phyloP scores from a whole-genome alignment of 1,139 yeast species.

The Hansenula sp. region DNA sequence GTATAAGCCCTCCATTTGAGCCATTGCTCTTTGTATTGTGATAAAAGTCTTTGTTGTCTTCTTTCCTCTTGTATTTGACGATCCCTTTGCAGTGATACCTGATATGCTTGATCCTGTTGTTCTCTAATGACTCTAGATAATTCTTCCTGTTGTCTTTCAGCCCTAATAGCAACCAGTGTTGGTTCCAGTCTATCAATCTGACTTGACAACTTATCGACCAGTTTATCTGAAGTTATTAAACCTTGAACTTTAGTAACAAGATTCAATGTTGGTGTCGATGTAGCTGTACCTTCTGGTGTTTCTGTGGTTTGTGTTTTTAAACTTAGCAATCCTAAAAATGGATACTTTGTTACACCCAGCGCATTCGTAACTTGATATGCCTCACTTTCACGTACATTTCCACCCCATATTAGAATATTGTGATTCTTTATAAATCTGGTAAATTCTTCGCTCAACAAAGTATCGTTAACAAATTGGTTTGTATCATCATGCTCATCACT shows the following conservation, averaged over 20 bases:
- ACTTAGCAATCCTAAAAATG: slow-evolving; percentile 70
- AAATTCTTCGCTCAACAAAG: slow-evolving; percentile 53
- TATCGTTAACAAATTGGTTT: slow-evolving; percentile 47
- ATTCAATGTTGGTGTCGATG: slow-evolving; percentile 52
- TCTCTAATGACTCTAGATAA: slow-evolving; percentile 57
- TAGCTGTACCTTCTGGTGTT: slow-evolving; percentile 56
- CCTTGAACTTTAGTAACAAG: slow-evolving; percentile 71
- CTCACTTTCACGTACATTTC: slow-evolving; percentile 76
- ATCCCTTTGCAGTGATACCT: slow-evolving; percentile 51
- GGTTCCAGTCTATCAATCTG: slow-evolving; percentile 56
- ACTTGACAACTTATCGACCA: slow-evolving; percentile 33
- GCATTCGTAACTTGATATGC: slow-evolving; percentile 81
- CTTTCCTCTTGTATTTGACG: slow-evolving; percentile 30
- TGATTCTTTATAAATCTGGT: slow-evolving; percentile 44
- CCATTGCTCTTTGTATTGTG: slow-evolving; percentile 33
- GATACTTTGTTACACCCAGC: slow-evolving; percentile 70
- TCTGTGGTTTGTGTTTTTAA: slow-evolving; percentile 52
- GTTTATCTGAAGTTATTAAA: slow-evolving; percentile 22
- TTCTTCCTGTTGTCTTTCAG: slow-evolving; percentile 59
- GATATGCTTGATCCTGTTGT: slow-evolving; percentile 79
- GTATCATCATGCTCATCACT: slow-evolving; percentile 70
- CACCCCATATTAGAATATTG: slow-evolving; percentile 78
- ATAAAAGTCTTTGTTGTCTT: slow-evolving; percentile 22
- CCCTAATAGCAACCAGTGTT: slow-evolving; percentile 51
- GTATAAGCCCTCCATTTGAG: slow-evolving; percentile 41